Evolutionary conservation across 2,329 filamentous ascomycete genomes (phyloP).

Genomic region (Colletotrichum spinosum): DNA sequence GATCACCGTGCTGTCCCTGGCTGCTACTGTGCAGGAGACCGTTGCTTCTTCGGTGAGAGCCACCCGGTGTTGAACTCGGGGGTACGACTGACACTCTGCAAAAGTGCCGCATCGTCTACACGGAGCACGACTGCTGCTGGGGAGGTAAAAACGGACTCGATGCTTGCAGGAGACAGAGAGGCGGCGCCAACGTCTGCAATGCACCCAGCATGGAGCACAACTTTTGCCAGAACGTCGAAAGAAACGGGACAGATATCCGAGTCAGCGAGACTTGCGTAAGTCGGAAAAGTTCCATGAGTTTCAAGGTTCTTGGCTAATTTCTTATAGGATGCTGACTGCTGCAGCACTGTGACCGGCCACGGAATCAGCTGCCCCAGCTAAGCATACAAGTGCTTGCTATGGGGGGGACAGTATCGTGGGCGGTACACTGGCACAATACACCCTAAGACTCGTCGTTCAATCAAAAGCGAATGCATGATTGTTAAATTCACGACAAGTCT

Average conservation of each 20-base stretch:
- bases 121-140: background rate
- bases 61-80: no score
- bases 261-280: constrained; percentile 8
- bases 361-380: constrained; percentile 2
- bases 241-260: background rate
- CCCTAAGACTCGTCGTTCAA: no score
- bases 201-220: background rate
- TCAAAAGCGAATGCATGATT: no score
- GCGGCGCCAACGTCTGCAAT: background rate
- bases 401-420: background rate
- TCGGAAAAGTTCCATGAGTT: fast-evolving
- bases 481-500: no score
- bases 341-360: background rate
- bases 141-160: background rate
- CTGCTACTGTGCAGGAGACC: no score
- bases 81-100: no score
- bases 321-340: background rate
- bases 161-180: background rate
- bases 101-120: background rate
- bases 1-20: no score
- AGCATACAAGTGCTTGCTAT: background rate
- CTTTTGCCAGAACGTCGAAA: background rate
- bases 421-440: background rate
- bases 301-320: background rate
- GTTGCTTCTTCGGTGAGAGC: no score